Conservation (phyloP, 192 early-diverging fungal genomes). For the Chytriomyces sp. region DNA sequence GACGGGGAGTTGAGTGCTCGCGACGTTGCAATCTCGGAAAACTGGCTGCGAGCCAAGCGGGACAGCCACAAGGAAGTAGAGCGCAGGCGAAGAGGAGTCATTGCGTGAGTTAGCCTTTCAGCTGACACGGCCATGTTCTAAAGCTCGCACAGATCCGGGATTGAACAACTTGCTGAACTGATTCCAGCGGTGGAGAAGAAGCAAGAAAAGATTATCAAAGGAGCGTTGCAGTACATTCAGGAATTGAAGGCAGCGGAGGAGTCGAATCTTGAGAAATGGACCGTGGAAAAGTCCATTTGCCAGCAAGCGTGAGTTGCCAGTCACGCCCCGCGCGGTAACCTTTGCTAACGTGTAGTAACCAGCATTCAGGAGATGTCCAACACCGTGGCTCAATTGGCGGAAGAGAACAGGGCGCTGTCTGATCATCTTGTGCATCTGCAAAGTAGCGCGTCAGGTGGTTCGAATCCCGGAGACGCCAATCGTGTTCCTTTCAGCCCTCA, state of each 20-base stretch:
- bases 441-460: no score
- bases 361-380: constrained; percentile 11
- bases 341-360: background rate
- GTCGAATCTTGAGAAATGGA: constrained; percentile 53
- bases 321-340: background rate
- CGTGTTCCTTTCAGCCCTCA: no score
- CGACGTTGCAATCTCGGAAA: no score
- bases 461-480: no score
- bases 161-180: constrained; percentile 1
- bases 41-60: background rate
- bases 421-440: background rate
- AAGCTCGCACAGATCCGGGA: constrained; percentile 59
- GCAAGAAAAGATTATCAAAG: constrained; percentile 7
- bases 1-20: no score
- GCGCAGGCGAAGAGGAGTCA: constrained; percentile 87
- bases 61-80: constrained; percentile 96
- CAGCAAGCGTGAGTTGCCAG: constrained; percentile 33
- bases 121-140: constrained; percentile 77
- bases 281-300: constrained; percentile 55
- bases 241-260: constrained; percentile 66
- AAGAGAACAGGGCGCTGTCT: background rate
- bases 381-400: constrained; percentile 7
- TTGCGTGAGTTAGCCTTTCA: constrained; percentile 85
- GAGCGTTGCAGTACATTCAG: constrained; percentile 81
- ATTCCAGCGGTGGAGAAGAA: constrained; percentile 13